Evolutionary conservation across 495 filamentous ascomycete genomes (phyloP), one percentile per base, ranked within the genome.

Genomic region (Trypethelium eluteriae): DNA sequence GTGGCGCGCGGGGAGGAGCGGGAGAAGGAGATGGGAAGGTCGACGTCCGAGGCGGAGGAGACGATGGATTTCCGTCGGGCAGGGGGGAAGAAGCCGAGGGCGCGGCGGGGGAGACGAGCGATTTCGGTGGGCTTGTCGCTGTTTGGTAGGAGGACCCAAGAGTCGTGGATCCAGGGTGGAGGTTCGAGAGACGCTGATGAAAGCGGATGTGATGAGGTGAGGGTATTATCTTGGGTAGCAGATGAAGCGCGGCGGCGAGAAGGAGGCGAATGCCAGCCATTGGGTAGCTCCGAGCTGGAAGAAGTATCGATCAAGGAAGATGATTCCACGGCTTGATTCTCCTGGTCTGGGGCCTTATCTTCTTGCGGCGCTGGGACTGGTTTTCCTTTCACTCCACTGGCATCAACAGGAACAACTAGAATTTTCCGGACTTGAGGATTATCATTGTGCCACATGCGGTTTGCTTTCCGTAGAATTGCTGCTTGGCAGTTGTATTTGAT

Each of bases 381-480:
- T 49, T 86, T 83, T 11, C 94, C 94, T 71, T 92, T 93, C 44
- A 92, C 83, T 34, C 86, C 86, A 74, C 94, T 97, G 10, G 89
- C 89, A 73, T 96, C 94, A 12, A 98, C 92, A 2, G 94, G 94
- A 38, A 98, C 76, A 9, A 96, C 80, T 16, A 98, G 81, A 25
- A 83, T 86, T 70, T 91, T 90, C 49, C 92, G 86, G 63, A 85
- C 83, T 73, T 96, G 93, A 44, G 96, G 88, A 65, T 84, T 88
- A 74, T 97, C 95, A 67, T 90, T 90, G 7, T 91, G 90, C 94
- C 94, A 98, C 70, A 98, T 84, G 18, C 93, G 85, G 73, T 98
- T 98, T 36, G 91, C 89, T 73, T 91, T 92, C 35, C 89, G 79
- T 66, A 98, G 89, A 0, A 89, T 81, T 38, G 89, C 86, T 57